Conservation (phyloP, 108 stramenopile genomes). For the Discostella stelligeroides region DNA sequence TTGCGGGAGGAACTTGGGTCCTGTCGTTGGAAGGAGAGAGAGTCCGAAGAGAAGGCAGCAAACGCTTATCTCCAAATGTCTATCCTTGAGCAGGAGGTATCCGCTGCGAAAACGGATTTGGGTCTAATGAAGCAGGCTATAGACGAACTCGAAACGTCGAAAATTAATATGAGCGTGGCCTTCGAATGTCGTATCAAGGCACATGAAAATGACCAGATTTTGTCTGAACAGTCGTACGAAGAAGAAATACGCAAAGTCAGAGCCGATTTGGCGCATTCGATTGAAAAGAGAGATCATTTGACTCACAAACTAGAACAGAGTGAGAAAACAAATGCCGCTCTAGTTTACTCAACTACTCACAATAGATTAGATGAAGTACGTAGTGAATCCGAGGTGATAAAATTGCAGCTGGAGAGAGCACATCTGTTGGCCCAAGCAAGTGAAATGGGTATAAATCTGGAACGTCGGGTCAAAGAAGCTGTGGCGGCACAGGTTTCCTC, state of each 20-base stretch:
- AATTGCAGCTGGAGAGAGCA: slow-evolving; percentile 74
- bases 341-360: slow-evolving; percentile 40
- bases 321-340: slow-evolving; percentile 72
- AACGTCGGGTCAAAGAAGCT: slow-evolving; percentile 72
- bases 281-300: slow-evolving; percentile 72
- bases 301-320: slow-evolving; percentile 66
- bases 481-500: slow-evolving; percentile 66
- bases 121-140: slow-evolving; percentile 68
- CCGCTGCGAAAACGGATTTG: slow-evolving; percentile 71
- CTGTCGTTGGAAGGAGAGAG: slow-evolving; percentile 62
- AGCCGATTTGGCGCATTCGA: slow-evolving; percentile 62
- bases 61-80: slow-evolving; percentile 64
- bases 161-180: slow-evolving; percentile 63
- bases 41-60: slow-evolving; percentile 62
- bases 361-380: slow-evolving; percentile 30
- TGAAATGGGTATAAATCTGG: slow-evolving; percentile 60
- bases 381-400: slow-evolving; percentile 56
- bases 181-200: slow-evolving; percentile 74
- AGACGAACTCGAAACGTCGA: slow-evolving; percentile 66
- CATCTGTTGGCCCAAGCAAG: slow-evolving; percentile 64
- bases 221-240: slow-evolving; percentile 54
- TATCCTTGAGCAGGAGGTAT: slow-evolving; percentile 73
- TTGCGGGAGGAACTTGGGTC: slow-evolving; percentile 65
- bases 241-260: slow-evolving; percentile 61
- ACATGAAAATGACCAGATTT: slow-evolving; percentile 65